phyloP scores from a whole-genome alignment of 2,329 filamentous ascomycete species.

The Escovopsis sp. region DNA sequence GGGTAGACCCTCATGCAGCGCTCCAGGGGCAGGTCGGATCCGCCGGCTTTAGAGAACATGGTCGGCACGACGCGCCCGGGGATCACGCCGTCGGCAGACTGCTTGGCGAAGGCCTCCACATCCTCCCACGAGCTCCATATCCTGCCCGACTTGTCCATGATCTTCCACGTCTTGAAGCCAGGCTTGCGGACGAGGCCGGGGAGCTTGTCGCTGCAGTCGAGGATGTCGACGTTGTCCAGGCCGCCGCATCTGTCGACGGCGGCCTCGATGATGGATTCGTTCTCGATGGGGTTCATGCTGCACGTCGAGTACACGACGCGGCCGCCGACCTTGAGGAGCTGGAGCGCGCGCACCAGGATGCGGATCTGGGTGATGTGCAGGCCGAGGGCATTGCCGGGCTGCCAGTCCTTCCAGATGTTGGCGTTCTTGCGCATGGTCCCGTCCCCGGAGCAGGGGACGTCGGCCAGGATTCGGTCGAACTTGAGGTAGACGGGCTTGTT shows the following conservation, averaged over 20 bases:
- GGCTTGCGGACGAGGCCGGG: slow-evolving; percentile 61
- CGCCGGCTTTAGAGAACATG: slow-evolving; percentile 63
- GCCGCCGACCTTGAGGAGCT: slow-evolving; percentile 91
- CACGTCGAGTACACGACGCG: slow-evolving; percentile 96
- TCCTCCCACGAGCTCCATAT: slow-evolving; percentile 75
- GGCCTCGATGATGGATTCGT: slow-evolving; percentile 79
- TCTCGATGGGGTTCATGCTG: slow-evolving; percentile 97
- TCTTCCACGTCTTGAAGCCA: slow-evolving; percentile 70
- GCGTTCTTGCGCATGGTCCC: slow-evolving; percentile 88
- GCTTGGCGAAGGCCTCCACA: slow-evolving; percentile 54
- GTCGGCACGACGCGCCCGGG: slow-evolving; percentile 58
- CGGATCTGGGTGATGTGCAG: slow-evolving; percentile 76
- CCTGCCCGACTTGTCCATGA: slow-evolving; percentile 74
- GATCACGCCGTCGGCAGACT: slow-evolving; percentile 35
- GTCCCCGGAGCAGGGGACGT: slow-evolving; percentile 94
- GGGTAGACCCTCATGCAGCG: slow-evolving; percentile 89
- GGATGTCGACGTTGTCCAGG: slow-evolving; percentile 60
- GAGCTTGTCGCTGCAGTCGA: slow-evolving; percentile 70
- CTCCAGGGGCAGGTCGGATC: slow-evolving; percentile 58
- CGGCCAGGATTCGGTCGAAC: slow-evolving; percentile 90
- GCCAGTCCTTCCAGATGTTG: slow-evolving; percentile 92
- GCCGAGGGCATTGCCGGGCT: slow-evolving; percentile 71
- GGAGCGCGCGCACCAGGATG: slow-evolving; percentile 80
- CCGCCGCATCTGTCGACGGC: slow-evolving; percentile 88
- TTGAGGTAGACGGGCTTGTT: slow-evolving; percentile 63